Base-by-base conservation (phyloP, 257 asterid genomes). In the Salvia hispanica region DNA sequence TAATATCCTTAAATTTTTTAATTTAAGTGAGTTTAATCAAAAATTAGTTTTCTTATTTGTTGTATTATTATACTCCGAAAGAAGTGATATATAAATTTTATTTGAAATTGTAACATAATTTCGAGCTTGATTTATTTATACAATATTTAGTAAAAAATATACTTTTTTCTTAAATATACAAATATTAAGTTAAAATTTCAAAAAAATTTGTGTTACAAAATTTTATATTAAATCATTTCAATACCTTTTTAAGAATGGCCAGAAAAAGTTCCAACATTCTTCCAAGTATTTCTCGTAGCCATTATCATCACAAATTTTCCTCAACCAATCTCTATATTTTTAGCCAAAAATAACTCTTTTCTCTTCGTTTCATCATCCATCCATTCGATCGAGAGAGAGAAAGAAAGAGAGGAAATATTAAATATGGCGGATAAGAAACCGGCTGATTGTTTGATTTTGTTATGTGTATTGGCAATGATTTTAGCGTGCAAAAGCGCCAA, bases 381-480 rank as follows among this genome's bases (percentile, higher is more conserved):
- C 12, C 5, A 9, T 39, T 11, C 61, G 10, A 5, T 1, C 7
- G 43, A 39, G 43, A 39, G 53, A 47, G 52, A n/a, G 52, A 15
- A 5, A n/a, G 52, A 15, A 5, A 16, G 28, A 28, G n/a, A 21
- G 21, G 4, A n/a, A 52, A 18, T 34, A 18, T 33, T 34, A 34
- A 14, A 2, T 4, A 36, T 31, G 12, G 18, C 39, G 31, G 57
- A 25, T 9, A 36, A 37, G 21, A 42, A 12, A 46, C 11, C 0
- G 15, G 56, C 15, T 14, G 51, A n/a, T 47, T 63, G 21, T 63
- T 33, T 60, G 47, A 9, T 76, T 9, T 13, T 66, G 11, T 4
- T 71, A 44, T 66, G 73, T 16, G 34, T 56, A 66, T 13, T 66
- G 45, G 67, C 77, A 18, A 52, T 71, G 34, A 18, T 33, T 51